Base-by-base conservation (phyloP, 805 yeast genomes). In the Suhomyces canberraensis region DNA sequence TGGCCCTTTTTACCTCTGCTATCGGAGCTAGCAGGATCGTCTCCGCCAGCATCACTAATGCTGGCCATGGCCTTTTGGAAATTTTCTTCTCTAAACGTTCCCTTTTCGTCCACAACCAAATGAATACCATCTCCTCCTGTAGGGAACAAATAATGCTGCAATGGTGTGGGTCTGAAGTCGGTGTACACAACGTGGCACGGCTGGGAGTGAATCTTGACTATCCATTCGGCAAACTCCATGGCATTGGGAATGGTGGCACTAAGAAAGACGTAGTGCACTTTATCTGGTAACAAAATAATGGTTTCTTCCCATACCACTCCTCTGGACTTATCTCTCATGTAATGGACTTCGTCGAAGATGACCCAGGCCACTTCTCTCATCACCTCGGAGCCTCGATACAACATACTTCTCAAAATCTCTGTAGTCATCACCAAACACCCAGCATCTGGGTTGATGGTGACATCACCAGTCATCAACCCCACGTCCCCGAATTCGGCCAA, bases 261-360 rank as follows among this genome's bases (percentile, higher is more conserved):
- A 46, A 91, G 66, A 52, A 91, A 86, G 3, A 91, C 96, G 54
- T 90, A 88, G 47, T 85, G 91, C 13, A 93, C 97, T 69, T 90
- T 90, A 51, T 95, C 97, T 3, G 99, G 99, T 29, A 93, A 71
- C 56, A 93, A 69, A 40, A 93, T 93, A 47, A 93, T 91, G 11
- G 98, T 91, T 63, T 93, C 99, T 66, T 93, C 99, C 99, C 99
- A 93, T 24, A 93, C 98, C 36, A 93, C 99, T 60, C 99, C 99
- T 66, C 99, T 80, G 48, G 89, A 93, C 51, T 88, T 84, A 60
- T 93, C 99, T 66, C 97, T 81, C 95, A 93, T 93, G 64, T 93
- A 93, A 66, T 93, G 99, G 31, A 93, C 96, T 60, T 93, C 99
- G 63, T 93, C 99, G 48, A 93, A 93, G 26, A 93, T 81, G 34